Evolutionary conservation across 768 basidiomycete species (phyloP).

Genomic region (Boletus reticulatus): DNA sequence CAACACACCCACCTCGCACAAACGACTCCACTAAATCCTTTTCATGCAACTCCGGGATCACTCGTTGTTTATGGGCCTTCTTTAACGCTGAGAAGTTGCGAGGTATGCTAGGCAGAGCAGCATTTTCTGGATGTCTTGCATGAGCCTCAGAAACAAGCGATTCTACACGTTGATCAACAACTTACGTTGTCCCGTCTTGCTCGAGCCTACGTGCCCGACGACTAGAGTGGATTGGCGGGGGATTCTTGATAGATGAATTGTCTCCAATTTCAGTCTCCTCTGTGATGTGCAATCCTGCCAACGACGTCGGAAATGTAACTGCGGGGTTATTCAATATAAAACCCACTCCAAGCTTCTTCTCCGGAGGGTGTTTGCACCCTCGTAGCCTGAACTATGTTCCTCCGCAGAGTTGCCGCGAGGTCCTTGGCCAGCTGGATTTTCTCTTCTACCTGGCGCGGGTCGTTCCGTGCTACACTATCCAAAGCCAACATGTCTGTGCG

Average conservation of each 20-base stretch:
- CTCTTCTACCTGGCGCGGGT: slow-evolving; percentile 49
- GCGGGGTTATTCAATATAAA: neutral
- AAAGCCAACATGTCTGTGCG: slow-evolving; percentile 49
- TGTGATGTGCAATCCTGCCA: slow-evolving; percentile 68
- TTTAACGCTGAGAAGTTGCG: slow-evolving; percentile 70
- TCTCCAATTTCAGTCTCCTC: slow-evolving; percentile 84
- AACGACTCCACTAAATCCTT: slow-evolving; percentile 85
- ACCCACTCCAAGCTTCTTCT: slow-evolving; percentile 60
- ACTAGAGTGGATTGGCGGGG: slow-evolving; percentile 44
- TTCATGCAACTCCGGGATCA: slow-evolving; percentile 67
- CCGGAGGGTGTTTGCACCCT: slow-evolving; percentile 37
- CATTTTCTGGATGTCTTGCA: slow-evolving; percentile 29
- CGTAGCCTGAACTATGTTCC: slow-evolving; percentile 83
- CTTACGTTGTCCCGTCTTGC: slow-evolving; percentile 34
- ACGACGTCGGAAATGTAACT: neutral
- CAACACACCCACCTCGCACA: slow-evolving; percentile 64
- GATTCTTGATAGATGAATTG: slow-evolving; percentile 74
- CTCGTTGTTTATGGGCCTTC: slow-evolving; percentile 62
- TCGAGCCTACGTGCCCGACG: slow-evolving; percentile 47
- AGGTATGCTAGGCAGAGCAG: slow-evolving; percentile 31
- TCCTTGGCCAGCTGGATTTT: slow-evolving; percentile 63
- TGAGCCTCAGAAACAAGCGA: slow-evolving; percentile 30
- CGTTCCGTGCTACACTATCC: slow-evolving; percentile 39
- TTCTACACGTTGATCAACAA: slow-evolving; percentile 23
- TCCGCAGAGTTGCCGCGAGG: slow-evolving; percentile 68